Evolutionary conservation across 352 stramenopile species (phyloP), one percentile per base, ranked within the genome.

Genomic region (Pythium pyrilobum): DNA sequence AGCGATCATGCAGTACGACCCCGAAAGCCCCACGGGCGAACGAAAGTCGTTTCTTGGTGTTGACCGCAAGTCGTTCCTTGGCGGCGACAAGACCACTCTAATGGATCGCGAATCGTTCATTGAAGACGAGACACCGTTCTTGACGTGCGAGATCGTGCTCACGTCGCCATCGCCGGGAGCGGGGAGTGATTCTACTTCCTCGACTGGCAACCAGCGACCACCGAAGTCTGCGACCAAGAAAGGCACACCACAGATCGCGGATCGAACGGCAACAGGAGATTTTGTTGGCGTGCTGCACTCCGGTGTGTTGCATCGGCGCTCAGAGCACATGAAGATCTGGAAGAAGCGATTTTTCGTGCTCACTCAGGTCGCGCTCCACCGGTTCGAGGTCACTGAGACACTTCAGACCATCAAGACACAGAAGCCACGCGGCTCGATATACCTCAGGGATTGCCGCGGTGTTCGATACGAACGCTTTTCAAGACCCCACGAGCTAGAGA

Each of bases 281-380:
- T 74, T 63, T 34, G 66, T 77, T 16, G 68, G 62, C 8, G 65
- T 74, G 24, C 55, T 77, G 7, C 58, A 74, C 33, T 60, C 53
- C 5, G 65, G 68, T 4, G 34, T 74, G 2, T 44, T 77, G 12
- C 62, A 72, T 23, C 62, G 68, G 0, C 57, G 51, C 11, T 59
- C 56, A 0, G 66, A 74, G n/a, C 58, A 70, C 21, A 67, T 55
- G 7, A 64, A 68, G 41, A 55, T 72, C 15, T 77, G 68, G 68
- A 69, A 67, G 41, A 72, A 69, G 43, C 62, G 68, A 21, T 77
- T 74, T 23, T 77, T 74, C 38, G 68, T 77, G 52, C 65, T 77
- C 31, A 77, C 68, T 4, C 68, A 77, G 31, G 62, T 72, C 32
- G 65, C 68, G 15, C 56, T 77, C 32, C 68, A 77, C 43, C 62